phyloP scores from a whole-genome alignment of 75 land plant species.

The Azolla pinnata region DNA sequence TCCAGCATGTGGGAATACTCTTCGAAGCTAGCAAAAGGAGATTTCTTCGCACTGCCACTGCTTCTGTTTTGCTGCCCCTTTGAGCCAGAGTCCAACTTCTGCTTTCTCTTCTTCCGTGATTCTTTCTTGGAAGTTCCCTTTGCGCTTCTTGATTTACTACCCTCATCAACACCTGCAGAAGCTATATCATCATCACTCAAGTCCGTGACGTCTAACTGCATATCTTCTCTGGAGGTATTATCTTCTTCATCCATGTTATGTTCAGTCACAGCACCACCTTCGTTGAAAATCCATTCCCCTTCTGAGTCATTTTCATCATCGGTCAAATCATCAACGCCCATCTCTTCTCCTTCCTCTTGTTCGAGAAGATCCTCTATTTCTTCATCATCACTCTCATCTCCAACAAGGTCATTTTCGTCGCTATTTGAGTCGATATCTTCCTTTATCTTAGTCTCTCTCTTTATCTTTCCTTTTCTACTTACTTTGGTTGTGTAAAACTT shows the following conservation, averaged over 20 bases:
- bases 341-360: slow-evolving; percentile 26
- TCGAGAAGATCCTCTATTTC: slow-evolving; percentile 80
- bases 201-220: slow-evolving; percentile 6
- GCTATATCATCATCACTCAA: slow-evolving; percentile 22
- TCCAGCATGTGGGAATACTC: slow-evolving; percentile 58
- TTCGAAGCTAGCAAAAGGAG: slow-evolving; percentile 77
- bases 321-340: slow-evolving; percentile 9
- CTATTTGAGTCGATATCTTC: slow-evolving; percentile 43
- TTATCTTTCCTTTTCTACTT: slow-evolving; percentile 39
- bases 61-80: no score
- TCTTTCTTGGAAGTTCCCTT: slow-evolving; percentile 10
- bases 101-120: no score
- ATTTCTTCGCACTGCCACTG: slow-evolving; percentile 15
- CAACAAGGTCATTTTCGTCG: slow-evolving; percentile 16
- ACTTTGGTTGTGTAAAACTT: slow-evolving; percentile 66
- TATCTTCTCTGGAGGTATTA: slow-evolving; percentile 8
- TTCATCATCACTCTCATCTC: slow-evolving; percentile 70
- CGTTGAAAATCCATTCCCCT: not conserved
- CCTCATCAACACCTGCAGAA: slow-evolving; percentile 13
- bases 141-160: slow-evolving; percentile 8
- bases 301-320: slow-evolving; percentile 31
- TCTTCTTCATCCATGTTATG: slow-evolving; percentile 1
- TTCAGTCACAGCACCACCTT: slow-evolving; percentile 12
- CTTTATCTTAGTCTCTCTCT: slow-evolving; percentile 35
- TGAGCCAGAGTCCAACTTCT: no score